Evolutionary conservation across 2,329 filamentous ascomycete genomes (phyloP).

Genomic region (Balansia obtecta): DNA sequence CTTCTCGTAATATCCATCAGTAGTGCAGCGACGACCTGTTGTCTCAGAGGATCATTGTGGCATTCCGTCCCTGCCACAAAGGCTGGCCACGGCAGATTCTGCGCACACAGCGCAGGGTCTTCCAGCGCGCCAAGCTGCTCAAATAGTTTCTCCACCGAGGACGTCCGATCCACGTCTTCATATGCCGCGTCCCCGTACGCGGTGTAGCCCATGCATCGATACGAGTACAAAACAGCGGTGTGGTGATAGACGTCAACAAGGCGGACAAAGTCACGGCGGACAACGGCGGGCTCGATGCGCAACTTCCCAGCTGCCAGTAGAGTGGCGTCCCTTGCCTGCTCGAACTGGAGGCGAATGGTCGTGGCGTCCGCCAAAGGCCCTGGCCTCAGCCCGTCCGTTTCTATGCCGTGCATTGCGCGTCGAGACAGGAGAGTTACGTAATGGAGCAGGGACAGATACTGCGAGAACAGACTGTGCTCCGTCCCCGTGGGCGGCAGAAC

Average conservation of each 20-base stretch:
- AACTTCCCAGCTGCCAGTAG: slow-evolving; percentile 15
- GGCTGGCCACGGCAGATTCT: slow-evolving; percentile 18
- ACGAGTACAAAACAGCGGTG: slow-evolving; percentile 16
- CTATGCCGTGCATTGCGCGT: slow-evolving; percentile 1
- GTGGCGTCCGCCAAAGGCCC: slow-evolving; percentile 1
- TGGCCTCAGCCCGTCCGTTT: background rate
- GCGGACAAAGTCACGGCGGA: slow-evolving; percentile 15
- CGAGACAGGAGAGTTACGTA: slow-evolving; percentile 11
- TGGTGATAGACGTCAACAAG: slow-evolving; percentile 18
- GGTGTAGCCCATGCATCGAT: slow-evolving; percentile 14
- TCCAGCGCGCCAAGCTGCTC: slow-evolving; percentile 13
- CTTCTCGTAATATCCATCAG: slow-evolving; percentile 10
- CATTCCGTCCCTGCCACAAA: slow-evolving; percentile 18
- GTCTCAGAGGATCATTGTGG: slow-evolving; percentile 11
- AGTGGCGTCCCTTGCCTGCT: slow-evolving; percentile 15
- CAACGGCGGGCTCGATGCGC: slow-evolving; percentile 8
- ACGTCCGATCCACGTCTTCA: slow-evolving; percentile 8
- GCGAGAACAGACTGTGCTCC: slow-evolving; percentile 13
- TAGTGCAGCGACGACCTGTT: slow-evolving; percentile 9
- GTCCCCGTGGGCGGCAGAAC: slow-evolving; percentile 11
- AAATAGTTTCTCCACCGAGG: slow-evolving; percentile 11
- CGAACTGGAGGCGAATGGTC: slow-evolving; percentile 11
- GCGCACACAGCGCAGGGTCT: slow-evolving; percentile 12
- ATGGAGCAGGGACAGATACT: slow-evolving; percentile 13
- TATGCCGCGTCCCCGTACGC: slow-evolving; percentile 4